Base-by-base conservation (phyloP, 805 yeast genomes). In the Pichia ethanolica region DNA sequence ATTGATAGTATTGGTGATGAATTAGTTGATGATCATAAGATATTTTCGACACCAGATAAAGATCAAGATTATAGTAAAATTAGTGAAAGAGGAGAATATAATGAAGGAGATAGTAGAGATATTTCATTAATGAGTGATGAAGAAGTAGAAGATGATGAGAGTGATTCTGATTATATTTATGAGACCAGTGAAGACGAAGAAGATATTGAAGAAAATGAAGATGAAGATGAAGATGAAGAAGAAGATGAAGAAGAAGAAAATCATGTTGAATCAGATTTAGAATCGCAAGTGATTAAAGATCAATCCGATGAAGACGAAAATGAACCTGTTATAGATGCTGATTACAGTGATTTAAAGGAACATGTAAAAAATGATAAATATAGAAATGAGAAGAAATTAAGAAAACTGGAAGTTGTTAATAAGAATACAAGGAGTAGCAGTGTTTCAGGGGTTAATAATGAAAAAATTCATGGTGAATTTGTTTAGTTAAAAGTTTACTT, bases 181-280 rank as follows among this genome's bases (percentile, higher is more conserved):
- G 53, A 50, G 28, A 42, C 47, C 4, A 43, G 47, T 25, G 60
- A 53, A 5, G 56, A 49, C n/a, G 61, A 55, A 14, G 57, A 54
- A 2, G 64, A 57, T 25, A 59, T 52, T 6, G 55, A 47, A 13
- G 60, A 56, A 9, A 56, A 45, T 1, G 51, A 42, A 3, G 39
- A 28, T 8, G 42, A 39, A 6, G 46, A 20, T 9, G 52, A 49
- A 9, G 52, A 50, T n/a, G 55, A 51, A 3, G 44, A 25, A 6
- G 38, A 36, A 26, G 7, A 9, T 3, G 35, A 36, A 32, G 32
- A 45, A 13, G 41, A 20, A 20, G 20, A 20, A 20, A 3, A 20
- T 20, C 3, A 20, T 20, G 20, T 20, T 20, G 20, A 20, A 20
- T 20, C 20, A 20, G 3, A 20, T 20, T 20, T 20, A 2, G 64